Percentiles rank a stretch among this genome's conserved stretches.
These are phyloP conservation scores for Lentinus tigrinus DNA, from an alignment of 768 basidiomycete genomes.

Conservation along the genomic window DNA sequence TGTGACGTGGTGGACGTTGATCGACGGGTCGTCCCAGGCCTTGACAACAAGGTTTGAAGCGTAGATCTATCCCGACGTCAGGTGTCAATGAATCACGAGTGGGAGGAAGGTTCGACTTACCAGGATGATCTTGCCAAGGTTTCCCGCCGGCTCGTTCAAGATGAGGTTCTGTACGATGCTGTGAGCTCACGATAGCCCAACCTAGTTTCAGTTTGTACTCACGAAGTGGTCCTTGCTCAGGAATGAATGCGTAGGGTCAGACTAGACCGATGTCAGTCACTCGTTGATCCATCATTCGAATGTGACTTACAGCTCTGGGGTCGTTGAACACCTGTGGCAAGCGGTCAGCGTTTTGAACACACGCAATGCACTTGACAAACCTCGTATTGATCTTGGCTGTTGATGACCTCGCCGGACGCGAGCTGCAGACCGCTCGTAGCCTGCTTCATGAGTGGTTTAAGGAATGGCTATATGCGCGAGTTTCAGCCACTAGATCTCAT, in stretches of 20 bases:
- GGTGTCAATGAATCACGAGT: neutral
- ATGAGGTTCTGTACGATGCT: constrained; percentile 58
- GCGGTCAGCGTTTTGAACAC: neutral
- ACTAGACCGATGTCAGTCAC: constrained; percentile 36
- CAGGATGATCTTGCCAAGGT: constrained; percentile 67
- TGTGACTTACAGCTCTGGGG: constrained; percentile 60
- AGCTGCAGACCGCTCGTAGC: constrained; percentile 61
- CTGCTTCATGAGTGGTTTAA: constrained; percentile 74
- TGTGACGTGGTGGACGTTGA: constrained; percentile 53
- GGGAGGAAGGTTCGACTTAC: constrained; percentile 39
- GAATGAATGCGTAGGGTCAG: constrained; percentile 87
- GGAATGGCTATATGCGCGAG: constrained; percentile 53
- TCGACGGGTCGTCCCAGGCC: constrained; percentile 76
- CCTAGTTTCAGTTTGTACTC: constrained; percentile 28
- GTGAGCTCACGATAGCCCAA: neutral
- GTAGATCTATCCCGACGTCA: constrained; percentile 42
- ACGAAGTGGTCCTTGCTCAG: constrained; percentile 89
- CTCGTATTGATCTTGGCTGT: constrained; percentile 80
- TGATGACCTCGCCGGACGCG: constrained; percentile 75
- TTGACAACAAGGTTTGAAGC: constrained; percentile 68
- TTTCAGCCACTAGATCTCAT: neutral
- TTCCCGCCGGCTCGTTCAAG: constrained; percentile 80
- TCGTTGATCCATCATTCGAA: neutral
- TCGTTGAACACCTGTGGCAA: constrained; percentile 67
- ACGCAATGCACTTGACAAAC: constrained; percentile 26